phyloP scores from a whole-genome alignment of 2,329 filamentous ascomycete genomes.

The Cercospora sp. region DNA sequence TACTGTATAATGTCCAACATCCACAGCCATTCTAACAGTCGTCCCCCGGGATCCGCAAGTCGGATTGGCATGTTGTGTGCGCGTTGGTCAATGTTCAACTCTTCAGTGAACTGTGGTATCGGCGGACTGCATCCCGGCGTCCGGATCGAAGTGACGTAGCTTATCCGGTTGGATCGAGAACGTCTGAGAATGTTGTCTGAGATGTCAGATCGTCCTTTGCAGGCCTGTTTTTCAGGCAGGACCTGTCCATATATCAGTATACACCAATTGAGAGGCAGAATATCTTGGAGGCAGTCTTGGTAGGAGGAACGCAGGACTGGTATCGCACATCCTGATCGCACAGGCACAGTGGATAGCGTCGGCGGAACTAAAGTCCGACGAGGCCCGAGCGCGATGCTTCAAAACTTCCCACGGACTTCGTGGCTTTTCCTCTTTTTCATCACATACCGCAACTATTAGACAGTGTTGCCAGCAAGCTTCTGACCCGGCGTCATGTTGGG shows the following conservation, averaged over 20 bases:
- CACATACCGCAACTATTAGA: conserved; percentile 15
- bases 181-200: not conserved
- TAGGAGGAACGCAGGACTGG: no score
- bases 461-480: conserved; percentile 16
- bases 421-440: not conserved
- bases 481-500: conserved; percentile 15
- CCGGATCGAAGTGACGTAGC: not conserved
- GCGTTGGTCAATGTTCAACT: not conserved
- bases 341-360: not conserved
- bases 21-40: not conserved
- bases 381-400: not conserved
- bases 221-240: no score
- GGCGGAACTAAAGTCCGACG: not conserved
- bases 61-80: no score
- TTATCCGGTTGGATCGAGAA: not conserved
- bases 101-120: not conserved
- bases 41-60: not conserved
- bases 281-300: no score
- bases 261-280: no score
- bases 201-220: not conserved
- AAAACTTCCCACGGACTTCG: conserved; percentile 13
- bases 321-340: not conserved
- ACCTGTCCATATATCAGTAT: no score
- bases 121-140: not conserved
- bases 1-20: not conserved